Evolutionary conservation across 164 flowering plant species (phyloP).

Genomic region (Echeveria elegans): DNA sequence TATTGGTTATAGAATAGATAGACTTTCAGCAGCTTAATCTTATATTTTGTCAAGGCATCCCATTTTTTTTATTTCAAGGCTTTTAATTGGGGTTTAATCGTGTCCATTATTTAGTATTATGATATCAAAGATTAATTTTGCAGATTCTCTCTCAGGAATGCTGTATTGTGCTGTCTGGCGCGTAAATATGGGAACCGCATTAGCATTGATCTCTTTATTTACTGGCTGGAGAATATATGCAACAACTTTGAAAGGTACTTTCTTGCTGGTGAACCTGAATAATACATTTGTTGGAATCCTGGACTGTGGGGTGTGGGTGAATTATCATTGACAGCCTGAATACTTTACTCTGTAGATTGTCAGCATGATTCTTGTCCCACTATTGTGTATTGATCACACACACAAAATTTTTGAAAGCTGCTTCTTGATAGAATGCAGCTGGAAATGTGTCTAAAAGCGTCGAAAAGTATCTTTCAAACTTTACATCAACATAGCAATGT

Average conservation of each 20-base stretch:
- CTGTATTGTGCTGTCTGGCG: slow-evolving; percentile 58
- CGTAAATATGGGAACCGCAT: slow-evolving; percentile 47
- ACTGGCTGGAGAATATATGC: slow-evolving; percentile 76
- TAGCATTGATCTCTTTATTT: slow-evolving; percentile 34
- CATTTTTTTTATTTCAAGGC: background rate
- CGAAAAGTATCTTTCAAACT: background rate
- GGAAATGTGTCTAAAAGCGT: background rate
- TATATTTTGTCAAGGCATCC: background rate
- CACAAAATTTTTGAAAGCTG: background rate
- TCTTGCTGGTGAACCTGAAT: background rate
- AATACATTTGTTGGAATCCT: background rate
- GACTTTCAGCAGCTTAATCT: background rate
- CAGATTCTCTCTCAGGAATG: slow-evolving; percentile 41
- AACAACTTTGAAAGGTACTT: slow-evolving; percentile 76
- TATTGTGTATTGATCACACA: background rate
- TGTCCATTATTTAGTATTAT: background rate
- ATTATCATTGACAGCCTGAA: background rate
- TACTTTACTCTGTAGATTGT: background rate
- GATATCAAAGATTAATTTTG: background rate
- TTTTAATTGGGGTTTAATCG: background rate
- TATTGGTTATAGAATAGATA: background rate
- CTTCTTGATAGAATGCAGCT: background rate
- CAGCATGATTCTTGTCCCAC: background rate
- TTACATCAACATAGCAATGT: background rate
- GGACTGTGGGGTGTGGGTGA: background rate